A percentile compares a stretch with the other conserved stretches of the same genome.
phyloP scores from a whole-genome alignment of 257 asterid genomes.

The Solanum dulcamara region DNA sequence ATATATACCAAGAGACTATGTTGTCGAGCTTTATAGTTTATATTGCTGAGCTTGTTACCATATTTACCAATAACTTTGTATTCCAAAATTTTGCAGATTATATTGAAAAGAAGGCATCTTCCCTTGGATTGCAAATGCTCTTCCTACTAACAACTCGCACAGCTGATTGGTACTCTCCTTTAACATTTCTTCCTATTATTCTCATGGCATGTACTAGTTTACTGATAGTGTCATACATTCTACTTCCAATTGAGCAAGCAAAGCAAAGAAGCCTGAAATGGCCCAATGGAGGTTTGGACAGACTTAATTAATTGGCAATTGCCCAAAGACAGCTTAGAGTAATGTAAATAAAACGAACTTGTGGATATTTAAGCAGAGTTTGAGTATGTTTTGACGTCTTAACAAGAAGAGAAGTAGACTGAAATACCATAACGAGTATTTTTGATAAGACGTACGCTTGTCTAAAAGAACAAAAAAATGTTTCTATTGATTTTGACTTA shows the following conservation, averaged over 20 bases:
- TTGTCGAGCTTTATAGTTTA: not conserved
- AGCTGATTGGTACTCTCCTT: slow-evolving; percentile 71
- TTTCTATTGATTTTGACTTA: not conserved
- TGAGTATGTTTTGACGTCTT: not conserved
- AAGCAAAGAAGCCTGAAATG: no score
- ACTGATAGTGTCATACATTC: not conserved
- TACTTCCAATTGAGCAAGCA: not conserved
- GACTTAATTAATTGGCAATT: not conserved
- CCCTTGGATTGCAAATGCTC: slow-evolving; percentile 64
- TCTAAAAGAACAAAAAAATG: not conserved
- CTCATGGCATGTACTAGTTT: not conserved
- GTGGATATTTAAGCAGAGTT: not conserved
- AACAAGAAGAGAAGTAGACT: not conserved
- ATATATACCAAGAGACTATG: not conserved
- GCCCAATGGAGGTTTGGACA: not conserved
- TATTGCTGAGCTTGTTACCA: not conserved
- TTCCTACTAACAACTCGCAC: slow-evolving; percentile 92
- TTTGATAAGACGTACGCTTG: not conserved
- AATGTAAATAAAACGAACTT: not conserved
- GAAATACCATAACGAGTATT: not conserved
- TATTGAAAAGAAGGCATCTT: slow-evolving; percentile 83
- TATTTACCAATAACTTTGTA: not conserved
- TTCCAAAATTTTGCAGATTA: slow-evolving; percentile 46
- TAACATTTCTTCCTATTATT: not conserved
- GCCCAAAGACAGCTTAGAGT: not conserved